These are phyloP conservation scores for Ascochyta viciae-villosae DNA, from an alignment of 2,329 filamentous ascomycete genomes.

Conservation along the genomic window DNA sequence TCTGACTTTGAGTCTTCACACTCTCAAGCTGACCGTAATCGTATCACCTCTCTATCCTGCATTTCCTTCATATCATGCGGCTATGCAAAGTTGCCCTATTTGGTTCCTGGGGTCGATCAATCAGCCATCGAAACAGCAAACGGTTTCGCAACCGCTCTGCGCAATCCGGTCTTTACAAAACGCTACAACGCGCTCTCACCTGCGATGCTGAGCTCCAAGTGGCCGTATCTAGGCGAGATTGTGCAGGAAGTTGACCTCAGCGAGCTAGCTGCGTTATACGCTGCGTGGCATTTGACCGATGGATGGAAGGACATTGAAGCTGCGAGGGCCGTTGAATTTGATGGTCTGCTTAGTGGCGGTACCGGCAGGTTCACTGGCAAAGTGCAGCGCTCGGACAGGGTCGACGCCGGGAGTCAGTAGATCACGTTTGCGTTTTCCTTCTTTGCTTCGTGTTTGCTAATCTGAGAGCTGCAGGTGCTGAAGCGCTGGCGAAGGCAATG, in stretches of 20 bases:
- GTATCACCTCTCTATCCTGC: slow-evolving; percentile 45
- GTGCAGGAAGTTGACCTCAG: slow-evolving; percentile 45
- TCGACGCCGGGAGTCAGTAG: slow-evolving; percentile 8
- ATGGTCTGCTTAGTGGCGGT: slow-evolving; percentile 51
- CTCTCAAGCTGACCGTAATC: slow-evolving; percentile 39
- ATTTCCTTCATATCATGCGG: slow-evolving; percentile 68
- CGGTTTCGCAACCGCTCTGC: slow-evolving; percentile 11
- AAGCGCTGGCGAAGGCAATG: background rate
- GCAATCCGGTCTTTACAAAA: slow-evolving; percentile 34
- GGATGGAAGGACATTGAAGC: slow-evolving; percentile 44
- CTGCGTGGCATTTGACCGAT: slow-evolving; percentile 41
- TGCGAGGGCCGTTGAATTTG: slow-evolving; percentile 50
- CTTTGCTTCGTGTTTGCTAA: background rate
- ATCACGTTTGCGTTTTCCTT: background rate
- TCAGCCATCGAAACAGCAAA: slow-evolving; percentile 35
- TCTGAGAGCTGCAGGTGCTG: background rate
- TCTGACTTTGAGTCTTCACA: slow-evolving; percentile 49
- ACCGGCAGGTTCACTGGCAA: slow-evolving; percentile 51
- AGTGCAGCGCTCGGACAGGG: slow-evolving; percentile 30
- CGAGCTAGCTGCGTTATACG: slow-evolving; percentile 43
- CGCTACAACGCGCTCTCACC: slow-evolving; percentile 40
- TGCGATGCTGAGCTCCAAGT: slow-evolving; percentile 49
- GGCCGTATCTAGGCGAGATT: slow-evolving; percentile 49
- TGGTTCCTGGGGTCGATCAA: slow-evolving; percentile 43
- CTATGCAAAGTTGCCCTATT: slow-evolving; percentile 57